Base-by-base conservation (phyloP, 176 grass and related monocot genomes). In the Bromus sterilis region DNA sequence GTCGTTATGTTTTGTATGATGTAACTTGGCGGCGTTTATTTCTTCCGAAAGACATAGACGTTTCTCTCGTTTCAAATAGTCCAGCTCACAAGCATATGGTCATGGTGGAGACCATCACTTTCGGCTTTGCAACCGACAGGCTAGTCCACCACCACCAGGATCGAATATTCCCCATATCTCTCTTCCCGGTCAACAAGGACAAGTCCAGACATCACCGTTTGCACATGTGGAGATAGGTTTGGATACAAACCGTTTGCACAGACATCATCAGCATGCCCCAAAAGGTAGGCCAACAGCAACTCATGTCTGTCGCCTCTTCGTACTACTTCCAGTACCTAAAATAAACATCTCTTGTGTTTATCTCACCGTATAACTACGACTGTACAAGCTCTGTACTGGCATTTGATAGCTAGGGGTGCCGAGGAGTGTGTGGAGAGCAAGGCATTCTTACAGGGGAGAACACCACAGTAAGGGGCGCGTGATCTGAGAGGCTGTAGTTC, bases 401-500 rank as follows among this genome's bases (percentile, higher is more conserved):
- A 21, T n/a, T 79, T 66, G 56, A 83, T 36, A 33, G n/a, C 44
- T 79, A 74, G 21, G 76, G 66, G 34, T 8, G 73, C 26, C 56
- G 49, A 79, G 35, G 26, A 33, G 68, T 66, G 28, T 44, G 80
- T 41, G 86, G 75, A 56, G 80, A 84, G 35, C 86, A 79, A 58
- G 86, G 80, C 75, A 97, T 78, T 83, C 73, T 92, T 80, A 90
- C 63, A 70, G 94, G 91, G 14, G 85, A 94, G 75, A 97, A 97
- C 41, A 93, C 90, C 20, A 94, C 94, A 13, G 94, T 97, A 21
- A 97, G 85, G 4, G 94, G 94, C 1, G 94, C 94, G 63, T 97
- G 94, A 72, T 97, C 94, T 18, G 94, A 97, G 39, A 97, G 94
- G 77, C 79, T 93, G 46, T 97, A 97, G 48, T 94, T 88, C 75